These are phyloP conservation scores for Yamadazyma sp. DNA, from an alignment of 805 yeast species.

Conservation along the genomic window DNA sequence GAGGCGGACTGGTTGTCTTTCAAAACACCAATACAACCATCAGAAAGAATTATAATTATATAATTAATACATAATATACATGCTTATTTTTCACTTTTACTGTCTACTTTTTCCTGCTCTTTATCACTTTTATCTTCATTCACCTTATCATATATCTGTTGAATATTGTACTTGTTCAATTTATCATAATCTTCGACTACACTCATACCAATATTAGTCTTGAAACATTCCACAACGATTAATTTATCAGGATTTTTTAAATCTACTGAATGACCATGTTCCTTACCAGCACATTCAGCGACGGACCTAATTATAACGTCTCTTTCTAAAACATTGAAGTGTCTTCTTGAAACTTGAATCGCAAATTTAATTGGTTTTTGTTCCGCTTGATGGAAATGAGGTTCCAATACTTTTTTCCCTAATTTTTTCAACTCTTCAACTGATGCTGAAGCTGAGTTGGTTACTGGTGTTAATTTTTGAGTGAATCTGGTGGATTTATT, in stretches of 20 bases:
- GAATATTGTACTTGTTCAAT: conserved; percentile 71
- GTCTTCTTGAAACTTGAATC: conserved; percentile 73
- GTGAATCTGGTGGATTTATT: conserved; percentile 66
- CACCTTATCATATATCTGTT: conserved; percentile 64
- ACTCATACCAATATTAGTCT: conserved; percentile 83
- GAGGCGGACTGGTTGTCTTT: conserved; percentile 91
- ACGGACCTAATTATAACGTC: conserved; percentile 70
- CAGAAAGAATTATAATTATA: neutral
- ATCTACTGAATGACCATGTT: conserved; percentile 73
- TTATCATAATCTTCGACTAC: conserved; percentile 67
- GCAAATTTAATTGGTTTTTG: conserved; percentile 60
- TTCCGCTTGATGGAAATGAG: conserved; percentile 57
- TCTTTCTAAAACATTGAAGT: conserved; percentile 69
- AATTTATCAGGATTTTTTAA: conserved; percentile 75
- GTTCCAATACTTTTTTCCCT: conserved; percentile 56
- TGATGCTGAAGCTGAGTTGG: conserved; percentile 68
- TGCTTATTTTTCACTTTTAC: conserved; percentile 12
- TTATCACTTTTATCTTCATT: conserved; percentile 1
- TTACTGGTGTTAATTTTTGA: conserved; percentile 79
- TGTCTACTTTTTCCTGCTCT: conserved; percentile 5
- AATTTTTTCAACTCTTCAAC: conserved; percentile 63
- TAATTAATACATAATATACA: too few relatives aligned
- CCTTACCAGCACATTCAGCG: conserved; percentile 69
- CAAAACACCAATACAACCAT: conserved; percentile 45
- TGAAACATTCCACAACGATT: conserved; percentile 83